Conservation (phyloP, 2,329 filamentous ascomycete genomes). For the Amylocarpus encephaloides region DNA sequence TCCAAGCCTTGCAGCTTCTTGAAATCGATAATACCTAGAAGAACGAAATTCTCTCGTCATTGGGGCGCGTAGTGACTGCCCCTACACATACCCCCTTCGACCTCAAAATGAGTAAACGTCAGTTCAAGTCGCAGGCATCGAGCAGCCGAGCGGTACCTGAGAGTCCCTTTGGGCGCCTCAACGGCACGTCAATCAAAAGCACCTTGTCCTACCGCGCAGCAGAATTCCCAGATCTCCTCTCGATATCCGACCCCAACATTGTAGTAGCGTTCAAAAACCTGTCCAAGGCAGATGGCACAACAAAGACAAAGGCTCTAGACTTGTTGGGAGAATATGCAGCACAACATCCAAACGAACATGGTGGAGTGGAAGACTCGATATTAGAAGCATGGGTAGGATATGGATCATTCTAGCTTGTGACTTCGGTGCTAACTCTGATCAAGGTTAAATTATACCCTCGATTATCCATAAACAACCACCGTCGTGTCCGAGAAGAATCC, state of each 20-base stretch:
- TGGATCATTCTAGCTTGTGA: neutral
- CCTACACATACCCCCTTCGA: neutral
- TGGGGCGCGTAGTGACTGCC: too few species aligned
- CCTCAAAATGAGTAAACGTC: constrained; percentile 25
- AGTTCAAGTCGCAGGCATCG: constrained; percentile 31
- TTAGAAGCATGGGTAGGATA: constrained; percentile 73
- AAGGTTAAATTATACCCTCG: constrained; percentile 83
- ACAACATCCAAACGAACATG: constrained; percentile 44
- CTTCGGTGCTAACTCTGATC: constrained; percentile 33
- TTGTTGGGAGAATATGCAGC: constrained; percentile 66
- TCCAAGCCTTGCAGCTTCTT: too few species aligned
- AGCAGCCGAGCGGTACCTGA: constrained; percentile 29
- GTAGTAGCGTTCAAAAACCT: constrained; percentile 91
- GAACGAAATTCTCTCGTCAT: too few species aligned
- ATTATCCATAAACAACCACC: constrained; percentile 81
- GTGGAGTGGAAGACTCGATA: constrained; percentile 71
- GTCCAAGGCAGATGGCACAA: constrained; percentile 86
- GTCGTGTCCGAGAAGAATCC: constrained; percentile 79
- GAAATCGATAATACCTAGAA: too few species aligned
- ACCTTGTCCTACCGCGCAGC: constrained; percentile 72
- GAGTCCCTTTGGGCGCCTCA: constrained; percentile 29
- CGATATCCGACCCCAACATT: constrained; percentile 71
- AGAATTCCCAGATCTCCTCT: constrained; percentile 74
- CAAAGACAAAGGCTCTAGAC: constrained; percentile 84
- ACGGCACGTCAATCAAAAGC: constrained; percentile 35